Base-by-base conservation (phyloP, 2,329 filamentous ascomycete genomes). In the Monosporascus sp. region DNA sequence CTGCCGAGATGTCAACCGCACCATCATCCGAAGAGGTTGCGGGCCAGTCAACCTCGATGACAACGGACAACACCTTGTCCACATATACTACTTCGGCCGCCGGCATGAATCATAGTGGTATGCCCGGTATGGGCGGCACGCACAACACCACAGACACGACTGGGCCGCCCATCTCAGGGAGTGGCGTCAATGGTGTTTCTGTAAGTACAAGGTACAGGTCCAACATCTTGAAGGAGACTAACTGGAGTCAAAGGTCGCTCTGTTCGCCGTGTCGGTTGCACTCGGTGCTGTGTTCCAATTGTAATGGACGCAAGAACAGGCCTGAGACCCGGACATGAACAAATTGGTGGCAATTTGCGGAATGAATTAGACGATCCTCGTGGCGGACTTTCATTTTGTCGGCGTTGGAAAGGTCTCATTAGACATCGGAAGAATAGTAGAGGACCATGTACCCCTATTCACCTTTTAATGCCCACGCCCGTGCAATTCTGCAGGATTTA, bases 191-290 rank as follows among this genome's bases (percentile, higher is more conserved):
- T 48, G 53, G 56, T 36, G 52, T 63, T 58, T 67, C 62, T 48
- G 64, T 67, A 58, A 58, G 59, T 52, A 15, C n/a, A 24, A 50
- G 35, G 39, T 43, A 49, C 31, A 39, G 20, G n/a, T n/a, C 43
- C 37, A 18, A 35, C 38, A 17, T 36, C 25, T 37, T 24, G 24
- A 25, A 41, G 4, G 15, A 43, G 14, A 49, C 58, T 65, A 53
- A 64, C 51, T 18, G 41, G 11, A 35, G 43, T 14, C 37, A 1
- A 18, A 67, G 63, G 39, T 60, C 31, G 60, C 58, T 8, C 43
- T 67, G n/a, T 55, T 66, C 43, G 25, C 61, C 14, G 49, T 55
- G 45, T 65, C 62, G 9, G 38, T 59, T n/a, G 50, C 51, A 3
- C 46, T 66, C 27, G 50, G 58, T 24, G 57, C 60, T 25, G 43